A percentile compares a stretch with the other conserved stretches of the same genome.
These are phyloP conservation scores for Globisporangium canariense DNA, from an alignment of 352 stramenopile species.

Conservation along the genomic window DNA sequence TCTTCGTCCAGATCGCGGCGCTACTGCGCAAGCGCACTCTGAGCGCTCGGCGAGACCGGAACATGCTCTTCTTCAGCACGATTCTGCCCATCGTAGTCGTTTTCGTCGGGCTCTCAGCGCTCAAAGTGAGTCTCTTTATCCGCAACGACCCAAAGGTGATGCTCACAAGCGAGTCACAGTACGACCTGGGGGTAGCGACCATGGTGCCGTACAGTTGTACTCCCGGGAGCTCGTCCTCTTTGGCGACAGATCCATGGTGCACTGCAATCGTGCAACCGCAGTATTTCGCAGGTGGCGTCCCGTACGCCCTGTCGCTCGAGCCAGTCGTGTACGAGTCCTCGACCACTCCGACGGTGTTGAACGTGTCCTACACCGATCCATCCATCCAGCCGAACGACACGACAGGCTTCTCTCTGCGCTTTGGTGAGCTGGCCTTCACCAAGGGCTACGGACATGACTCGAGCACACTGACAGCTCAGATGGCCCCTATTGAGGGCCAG, in stretches of 20 bases:
- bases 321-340: constrained; percentile 31
- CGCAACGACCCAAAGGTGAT: constrained; percentile 47
- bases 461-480: not conserved
- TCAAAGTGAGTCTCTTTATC: constrained; percentile 52
- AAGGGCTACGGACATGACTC: constrained; percentile 36
- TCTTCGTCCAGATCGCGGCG: constrained; percentile 46
- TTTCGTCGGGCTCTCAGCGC: constrained; percentile 50
- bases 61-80: constrained; percentile 72
- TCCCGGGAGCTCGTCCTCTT: constrained; percentile 1
- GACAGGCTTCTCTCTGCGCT: constrained; percentile 52
- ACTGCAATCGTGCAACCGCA: constrained; percentile 19
- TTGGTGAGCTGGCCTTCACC: constrained; percentile 50
- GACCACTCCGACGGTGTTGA: constrained; percentile 44
- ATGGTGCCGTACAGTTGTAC: constrained; percentile 51
- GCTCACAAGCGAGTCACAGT: constrained; percentile 32
- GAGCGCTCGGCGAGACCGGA: constrained; percentile 53
- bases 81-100: constrained; percentile 69
- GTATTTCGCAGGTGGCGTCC: constrained; percentile 24
- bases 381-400: constrained; percentile 46
- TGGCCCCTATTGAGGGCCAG: constrained; percentile 30
- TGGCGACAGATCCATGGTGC: constrained; percentile 17
- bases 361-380: constrained; percentile 37
- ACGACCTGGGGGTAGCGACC: constrained; percentile 25
- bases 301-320: constrained; percentile 33
- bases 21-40: constrained; percentile 57